These are phyloP conservation scores for Trypanosoma lewisi DNA, from an alignment of 208 protist species.

Conservation along the genomic window DNA sequence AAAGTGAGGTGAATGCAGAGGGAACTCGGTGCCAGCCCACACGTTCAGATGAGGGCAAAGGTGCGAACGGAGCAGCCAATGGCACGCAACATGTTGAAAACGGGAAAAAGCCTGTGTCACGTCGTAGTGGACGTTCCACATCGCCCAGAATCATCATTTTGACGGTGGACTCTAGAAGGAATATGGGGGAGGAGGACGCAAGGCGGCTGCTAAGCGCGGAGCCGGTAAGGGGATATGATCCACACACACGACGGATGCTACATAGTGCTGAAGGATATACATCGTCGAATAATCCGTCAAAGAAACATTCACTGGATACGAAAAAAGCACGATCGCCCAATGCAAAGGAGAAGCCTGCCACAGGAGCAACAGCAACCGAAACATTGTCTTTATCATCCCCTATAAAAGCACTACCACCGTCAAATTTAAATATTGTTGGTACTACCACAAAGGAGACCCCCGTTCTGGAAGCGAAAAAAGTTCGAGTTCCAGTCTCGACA, in stretches of 20 bases:
- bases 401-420: neutral
- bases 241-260: neutral
- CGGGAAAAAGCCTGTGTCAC: neutral
- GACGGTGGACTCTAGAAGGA: constrained; percentile 24
- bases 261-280: neutral
- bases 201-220: constrained; percentile 24
- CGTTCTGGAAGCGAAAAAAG: neutral
- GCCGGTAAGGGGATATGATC: constrained; percentile 9
- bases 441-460: neutral
- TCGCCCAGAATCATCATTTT: constrained; percentile 32
- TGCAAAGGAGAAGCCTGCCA: neutral
- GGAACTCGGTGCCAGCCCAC: neutral
- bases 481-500: neutral
- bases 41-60: neutral
- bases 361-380: neutral
- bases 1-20: neutral
- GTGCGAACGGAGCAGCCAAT: neutral
- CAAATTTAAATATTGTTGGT: no score
- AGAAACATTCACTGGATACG: neutral
- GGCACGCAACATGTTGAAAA: neutral
- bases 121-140: constrained; percentile 8
- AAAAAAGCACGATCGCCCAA: neutral
- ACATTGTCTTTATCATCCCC: neutral
- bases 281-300: neutral
- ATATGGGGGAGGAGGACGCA: constrained; percentile 26